Base-by-base conservation (phyloP, 495 filamentous ascomycete genomes). In the Aspergillus biplanus region DNA sequence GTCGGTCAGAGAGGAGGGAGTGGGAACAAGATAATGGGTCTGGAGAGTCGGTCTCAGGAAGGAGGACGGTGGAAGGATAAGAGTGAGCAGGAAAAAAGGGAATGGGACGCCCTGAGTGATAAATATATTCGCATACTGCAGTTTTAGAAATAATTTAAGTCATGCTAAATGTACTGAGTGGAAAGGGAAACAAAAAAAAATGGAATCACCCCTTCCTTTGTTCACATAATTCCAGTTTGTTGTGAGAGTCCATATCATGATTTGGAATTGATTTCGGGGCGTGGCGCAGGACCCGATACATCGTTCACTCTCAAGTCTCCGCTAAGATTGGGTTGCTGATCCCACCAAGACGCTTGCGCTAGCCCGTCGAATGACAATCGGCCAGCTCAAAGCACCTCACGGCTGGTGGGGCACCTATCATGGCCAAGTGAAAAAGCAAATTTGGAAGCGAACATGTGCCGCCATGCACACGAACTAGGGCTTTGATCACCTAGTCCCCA, bases 321-420 rank as follows among this genome's bases (percentile, higher is more conserved):
- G 60, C 65, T 61, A 33, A 71, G 62, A 67, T 68, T 65, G 68
- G 62, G 59, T 56, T 59, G 61, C 48, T 66, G 66, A 68, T 71
- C 69, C 53, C 62, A 63, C 55, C 46, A 44, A 32, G 60, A 67
- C 62, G 63, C 64, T 66, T 64, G 64, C 56, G 61, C 64, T 64
- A 34, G 42, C 56, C 21, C 7, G 59, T 52, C 59, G 62, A 65
- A 63, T 68, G 54, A 59, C 50, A 59, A 44, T 52, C n/a, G 21
- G 33, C 35, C 37, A 11, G 27, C 56, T 34, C 21, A 61, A 55
- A 58, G 59, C 61, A 69, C 58, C 66, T 66, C 67, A 42, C 56
- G 46, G 61, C 56, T 57, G 33, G 67, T 69, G 67, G 67, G 64
- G 48, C 64, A 9, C 37, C 57, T 55, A 50, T 67, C 57, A 63